Evolutionary conservation across 2,329 filamentous ascomycete genomes (phyloP).

Genomic region (Fusarium euwallaceae): DNA sequence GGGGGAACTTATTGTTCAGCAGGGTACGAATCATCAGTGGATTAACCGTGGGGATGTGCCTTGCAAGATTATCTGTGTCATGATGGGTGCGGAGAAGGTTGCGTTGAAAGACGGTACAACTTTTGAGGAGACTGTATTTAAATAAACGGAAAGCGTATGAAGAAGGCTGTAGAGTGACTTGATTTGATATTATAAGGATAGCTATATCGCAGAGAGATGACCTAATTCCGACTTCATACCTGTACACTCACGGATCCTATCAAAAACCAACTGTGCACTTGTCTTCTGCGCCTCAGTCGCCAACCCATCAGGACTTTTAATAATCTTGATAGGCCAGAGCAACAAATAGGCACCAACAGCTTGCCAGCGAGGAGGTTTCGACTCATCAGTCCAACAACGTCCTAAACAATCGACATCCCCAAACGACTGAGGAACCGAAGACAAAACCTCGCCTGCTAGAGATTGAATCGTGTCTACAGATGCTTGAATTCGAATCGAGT

Average conservation of each 20-base stretch:
- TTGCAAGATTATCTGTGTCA: constrained; percentile 56
- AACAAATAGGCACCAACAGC: constrained; percentile 55
- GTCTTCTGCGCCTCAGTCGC: constrained; percentile 48
- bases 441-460: constrained; percentile 51
- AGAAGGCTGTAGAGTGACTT: background rate
- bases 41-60: constrained; percentile 54
- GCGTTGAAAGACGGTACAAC: constrained; percentile 51
- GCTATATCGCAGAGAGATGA: constrained; percentile 41
- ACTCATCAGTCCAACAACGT: constrained; percentile 2
- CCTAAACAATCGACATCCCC: constrained; percentile 52
- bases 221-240: constrained; percentile 54
- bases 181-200: background rate
- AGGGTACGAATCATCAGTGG: constrained; percentile 61
- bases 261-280: constrained; percentile 48
- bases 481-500: background rate
- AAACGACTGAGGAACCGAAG: constrained; percentile 54
- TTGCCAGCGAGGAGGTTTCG: constrained; percentile 43
- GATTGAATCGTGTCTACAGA: constrained; percentile 36
- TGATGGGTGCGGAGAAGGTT: constrained; percentile 57
- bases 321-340: constrained; percentile 55
- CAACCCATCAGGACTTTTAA: constrained; percentile 44
- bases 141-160: background rate
- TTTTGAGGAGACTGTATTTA: constrained; percentile 52
- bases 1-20: constrained; percentile 58
- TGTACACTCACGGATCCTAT: constrained; percentile 55